Conservation (phyloP, 2,329 filamentous ascomycete species). For the Diaporthe citrichinensis region DNA sequence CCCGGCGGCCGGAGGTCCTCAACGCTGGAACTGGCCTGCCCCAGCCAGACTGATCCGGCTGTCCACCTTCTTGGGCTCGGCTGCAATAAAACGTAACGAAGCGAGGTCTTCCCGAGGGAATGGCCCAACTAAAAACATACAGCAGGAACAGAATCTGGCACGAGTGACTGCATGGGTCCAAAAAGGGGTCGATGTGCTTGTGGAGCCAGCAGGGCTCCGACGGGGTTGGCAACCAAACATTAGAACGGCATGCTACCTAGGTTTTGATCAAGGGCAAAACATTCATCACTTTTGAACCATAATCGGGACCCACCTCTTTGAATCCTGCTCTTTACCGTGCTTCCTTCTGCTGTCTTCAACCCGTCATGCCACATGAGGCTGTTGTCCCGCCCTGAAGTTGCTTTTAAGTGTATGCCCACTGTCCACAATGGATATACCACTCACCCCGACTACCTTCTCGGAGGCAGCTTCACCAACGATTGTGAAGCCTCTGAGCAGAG, state of each 20-base stretch:
- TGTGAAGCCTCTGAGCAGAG: conserved; percentile 23
- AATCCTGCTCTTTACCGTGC: neutral
- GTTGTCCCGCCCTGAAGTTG: neutral
- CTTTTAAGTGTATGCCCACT: neutral
- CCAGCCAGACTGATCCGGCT: neutral
- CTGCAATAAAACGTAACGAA: conserved; percentile 2
- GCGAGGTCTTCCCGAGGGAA: neutral
- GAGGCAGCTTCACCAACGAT: neutral
- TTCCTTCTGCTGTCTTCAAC: neutral
- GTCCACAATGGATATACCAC: conserved; percentile 6
- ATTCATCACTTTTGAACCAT: neutral
- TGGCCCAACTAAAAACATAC: conserved; percentile 1
- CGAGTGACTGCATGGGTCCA: neutral
- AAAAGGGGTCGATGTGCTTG: conserved; percentile 20
- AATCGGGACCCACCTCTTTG: neutral
- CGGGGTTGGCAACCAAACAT: conserved; percentile 7
- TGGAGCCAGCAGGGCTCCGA: conserved; percentile 6
- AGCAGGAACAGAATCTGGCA: neutral
- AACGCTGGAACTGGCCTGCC: neutral
- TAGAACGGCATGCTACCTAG: neutral
- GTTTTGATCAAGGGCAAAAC: neutral
- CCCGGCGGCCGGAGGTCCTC: neutral
- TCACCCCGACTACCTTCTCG: neutral
- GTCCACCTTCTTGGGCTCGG: neutral
- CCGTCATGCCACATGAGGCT: neutral